Base-by-base conservation (phyloP, 2,329 filamentous ascomycete genomes). In the Hawksworthiomyces lignivorus region DNA sequence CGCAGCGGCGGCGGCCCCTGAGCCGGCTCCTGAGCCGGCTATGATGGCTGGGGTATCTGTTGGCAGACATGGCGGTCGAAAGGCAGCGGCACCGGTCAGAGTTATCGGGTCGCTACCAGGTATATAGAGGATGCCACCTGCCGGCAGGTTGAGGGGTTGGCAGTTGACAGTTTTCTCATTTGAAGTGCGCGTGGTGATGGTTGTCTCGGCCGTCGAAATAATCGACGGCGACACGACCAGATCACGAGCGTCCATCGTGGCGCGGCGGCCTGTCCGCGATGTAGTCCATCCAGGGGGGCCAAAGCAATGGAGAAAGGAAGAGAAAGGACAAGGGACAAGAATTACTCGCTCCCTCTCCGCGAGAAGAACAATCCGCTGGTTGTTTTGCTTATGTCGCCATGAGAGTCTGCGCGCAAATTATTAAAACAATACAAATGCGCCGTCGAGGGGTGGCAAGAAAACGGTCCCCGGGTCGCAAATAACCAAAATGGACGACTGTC, bases 71-170 rank as follows among this genome's bases (percentile, higher is more conserved):
- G 66, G 60, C 9, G 77, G 76, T 26, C 69, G 70, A 61, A 79
- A 84, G 48, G 80, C 61, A 52, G 75, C 75, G 47, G 75, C 67
- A 45, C 70, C 62, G 36, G 72, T 69, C 51, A 86, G 69, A 33
- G 73, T 80, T 53, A 82, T 67, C 50, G 72, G 65, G 42, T 73
- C 67, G 50, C 68, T 69, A 49, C 69, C 64, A 41, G 64, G 62
- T 43, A 83, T 57, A 45, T 72, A 67, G 49, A 75, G 55, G 36
- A 72, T 55, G 39, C 67, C 70, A 44, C 61, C 61, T 39, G 62
- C 62, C 4, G 69, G 66, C 24, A 73, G 57, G 42, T 64, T 59
- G 41, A 62, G 60, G 32, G 64, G 62, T 24, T 62, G 60, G 56
- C 68, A 71, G 39, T 31, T 30, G 30, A 32, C 19, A 21, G 27